Evolutionary conservation across 352 stramenopile genomes (phyloP).

Genomic region (Globisporangium ultimum): DNA sequence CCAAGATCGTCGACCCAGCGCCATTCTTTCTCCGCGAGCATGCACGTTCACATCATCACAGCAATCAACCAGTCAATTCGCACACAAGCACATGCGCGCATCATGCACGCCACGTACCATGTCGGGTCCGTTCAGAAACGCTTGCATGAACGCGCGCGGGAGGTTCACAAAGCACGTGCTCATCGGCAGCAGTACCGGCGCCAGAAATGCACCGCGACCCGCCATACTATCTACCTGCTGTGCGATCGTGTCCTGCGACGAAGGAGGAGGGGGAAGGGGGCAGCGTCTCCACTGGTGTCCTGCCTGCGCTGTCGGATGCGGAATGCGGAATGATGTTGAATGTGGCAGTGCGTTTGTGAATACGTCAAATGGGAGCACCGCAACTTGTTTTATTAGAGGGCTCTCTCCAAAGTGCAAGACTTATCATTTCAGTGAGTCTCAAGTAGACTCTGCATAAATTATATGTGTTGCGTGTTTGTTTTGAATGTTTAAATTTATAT

Average conservation of each 20-base stretch:
- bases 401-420: background rate
- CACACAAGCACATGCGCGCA: background rate
- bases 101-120: slow-evolving; percentile 17
- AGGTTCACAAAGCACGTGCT: slow-evolving; percentile 75
- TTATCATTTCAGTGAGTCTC: too few relatives aligned
- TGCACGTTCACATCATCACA: background rate
- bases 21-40: slow-evolving; percentile 18
- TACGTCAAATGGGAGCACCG: background rate
- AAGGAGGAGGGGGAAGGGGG: too few relatives aligned
- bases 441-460: too few relatives aligned
- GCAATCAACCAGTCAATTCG: background rate
- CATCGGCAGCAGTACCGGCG: slow-evolving; percentile 54
- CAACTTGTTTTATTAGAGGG: background rate
- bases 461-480: too few relatives aligned
- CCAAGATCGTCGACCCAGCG: slow-evolving; percentile 55
- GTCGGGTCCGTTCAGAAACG: slow-evolving; percentile 42
- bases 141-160: slow-evolving; percentile 57
- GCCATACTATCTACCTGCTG: slow-evolving; percentile 13
- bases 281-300: too few relatives aligned
- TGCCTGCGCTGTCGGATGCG: too few relatives aligned
- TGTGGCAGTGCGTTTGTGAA: background rate
- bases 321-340: background rate
- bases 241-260: too few relatives aligned
- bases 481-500: too few relatives aligned
- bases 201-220: slow-evolving; percentile 55